phyloP scores from a whole-genome alignment of 345 rosid genomes.

The Eucalyptus decipiens region DNA sequence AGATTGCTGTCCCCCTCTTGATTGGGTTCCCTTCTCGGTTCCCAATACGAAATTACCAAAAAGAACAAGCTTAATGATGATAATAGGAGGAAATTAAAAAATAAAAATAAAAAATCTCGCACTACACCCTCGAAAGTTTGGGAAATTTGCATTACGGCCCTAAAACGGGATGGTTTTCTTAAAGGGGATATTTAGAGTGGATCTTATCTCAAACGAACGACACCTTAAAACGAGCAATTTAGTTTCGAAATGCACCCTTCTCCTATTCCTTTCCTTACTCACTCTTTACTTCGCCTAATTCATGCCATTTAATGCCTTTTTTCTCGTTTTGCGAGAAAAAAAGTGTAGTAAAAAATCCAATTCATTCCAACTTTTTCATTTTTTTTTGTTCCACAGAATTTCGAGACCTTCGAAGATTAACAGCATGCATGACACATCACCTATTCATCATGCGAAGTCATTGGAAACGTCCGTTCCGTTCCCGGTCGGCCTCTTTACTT shows the following conservation, averaged over 20 bases:
- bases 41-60: not conserved
- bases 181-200: fast-evolving
- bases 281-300: not conserved
- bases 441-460: not conserved
- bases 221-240: fast-evolving
- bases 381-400: not conserved
- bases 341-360: not conserved
- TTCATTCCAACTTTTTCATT: not conserved
- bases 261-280: fast-evolving
- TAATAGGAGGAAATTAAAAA: not conserved
- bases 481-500: not conserved
- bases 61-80: not conserved
- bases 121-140: not conserved
- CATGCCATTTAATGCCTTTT: not conserved
- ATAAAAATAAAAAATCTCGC: not conserved
- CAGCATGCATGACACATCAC: not conserved
- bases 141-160: not conserved
- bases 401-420: not conserved
- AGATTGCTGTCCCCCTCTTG: not conserved
- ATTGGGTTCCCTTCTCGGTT: not conserved
- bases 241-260: fast-evolving
- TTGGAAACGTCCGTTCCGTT: not conserved
- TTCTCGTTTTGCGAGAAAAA: not conserved
- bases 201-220: not conserved
- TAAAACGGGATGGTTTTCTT: fast-evolving